phyloP scores from a whole-genome alignment of 2,329 filamentous ascomycete genomes.

The Aspergillus sclerotialis region DNA sequence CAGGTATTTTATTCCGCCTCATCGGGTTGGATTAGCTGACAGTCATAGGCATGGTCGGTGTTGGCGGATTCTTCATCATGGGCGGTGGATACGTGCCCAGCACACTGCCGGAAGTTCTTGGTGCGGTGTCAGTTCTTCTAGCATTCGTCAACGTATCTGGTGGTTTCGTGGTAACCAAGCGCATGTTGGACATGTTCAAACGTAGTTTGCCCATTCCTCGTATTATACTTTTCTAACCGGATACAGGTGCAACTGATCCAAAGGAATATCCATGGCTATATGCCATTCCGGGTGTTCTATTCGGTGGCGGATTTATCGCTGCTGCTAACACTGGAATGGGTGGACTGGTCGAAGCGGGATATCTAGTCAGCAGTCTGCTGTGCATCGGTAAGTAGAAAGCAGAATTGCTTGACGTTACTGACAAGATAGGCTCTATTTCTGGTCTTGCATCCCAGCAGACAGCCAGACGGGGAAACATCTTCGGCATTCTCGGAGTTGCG shows the following conservation, averaged over 20 bases:
- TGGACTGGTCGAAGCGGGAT: conserved; percentile 79
- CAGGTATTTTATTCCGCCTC: conserved; percentile 42
- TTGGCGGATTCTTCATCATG: conserved; percentile 83
- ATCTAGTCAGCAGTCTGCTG: conserved; percentile 74
- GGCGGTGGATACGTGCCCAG: conserved; percentile 72
- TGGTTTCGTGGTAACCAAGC: conserved; percentile 84
- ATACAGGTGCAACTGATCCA: conserved; percentile 66
- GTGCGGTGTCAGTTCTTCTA: conserved; percentile 70
- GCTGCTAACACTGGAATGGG: conserved; percentile 75
- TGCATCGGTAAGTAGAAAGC: conserved; percentile 57
- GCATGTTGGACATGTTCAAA: conserved; percentile 91
- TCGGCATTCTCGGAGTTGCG: conserved; percentile 78
- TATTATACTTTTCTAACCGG: conserved; percentile 18
- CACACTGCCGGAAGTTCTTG: conserved; percentile 71
- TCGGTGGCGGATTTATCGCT: conserved; percentile 73
- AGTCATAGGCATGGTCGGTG: conserved; percentile 68
- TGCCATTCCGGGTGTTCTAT: conserved; percentile 66
- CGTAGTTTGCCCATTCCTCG: conserved; percentile 36
- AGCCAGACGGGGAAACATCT: conserved; percentile 74
- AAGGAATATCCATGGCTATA: conserved; percentile 86
- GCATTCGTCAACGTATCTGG: conserved; percentile 86
- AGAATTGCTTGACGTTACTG: not conserved
- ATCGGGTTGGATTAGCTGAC: not conserved
- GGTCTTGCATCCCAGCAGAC: conserved; percentile 75
- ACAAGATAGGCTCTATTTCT: conserved; percentile 55